Percentiles rank a stretch among this genome's conserved stretches.
Conservation (phyloP, 495 filamentous ascomycete genomes). For the Lasiosphaeris hirsuta region DNA sequence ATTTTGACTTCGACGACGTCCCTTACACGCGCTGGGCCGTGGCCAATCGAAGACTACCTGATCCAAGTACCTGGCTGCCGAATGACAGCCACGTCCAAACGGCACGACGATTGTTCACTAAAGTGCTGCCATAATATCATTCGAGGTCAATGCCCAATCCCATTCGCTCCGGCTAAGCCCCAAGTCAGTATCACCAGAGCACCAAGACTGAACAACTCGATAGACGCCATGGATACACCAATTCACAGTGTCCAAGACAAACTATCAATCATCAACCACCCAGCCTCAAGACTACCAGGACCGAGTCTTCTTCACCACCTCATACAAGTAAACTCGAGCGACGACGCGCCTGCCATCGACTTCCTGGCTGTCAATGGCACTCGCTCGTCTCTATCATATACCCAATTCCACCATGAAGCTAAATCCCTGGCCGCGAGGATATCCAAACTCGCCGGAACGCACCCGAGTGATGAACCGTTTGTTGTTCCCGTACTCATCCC, state of each 20-base stretch:
- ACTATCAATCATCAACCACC: constrained; percentile 59
- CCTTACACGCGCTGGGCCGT: neutral
- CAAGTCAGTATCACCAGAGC: neutral
- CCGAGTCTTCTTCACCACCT: constrained; percentile 62
- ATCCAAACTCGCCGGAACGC: constrained; percentile 20
- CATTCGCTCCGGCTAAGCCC: no score
- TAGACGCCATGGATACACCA: neutral
- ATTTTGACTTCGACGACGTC: constrained; percentile 8
- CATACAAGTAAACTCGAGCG: constrained; percentile 28
- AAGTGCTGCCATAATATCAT: no score
- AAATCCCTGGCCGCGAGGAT: constrained; percentile 52
- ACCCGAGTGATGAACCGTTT: constrained; percentile 16
- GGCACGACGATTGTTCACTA: no score
- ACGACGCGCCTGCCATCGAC: constrained; percentile 44
- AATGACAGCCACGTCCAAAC: no score
- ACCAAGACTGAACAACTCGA: neutral
- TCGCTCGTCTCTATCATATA: constrained; percentile 51
- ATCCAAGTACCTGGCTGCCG: no score
- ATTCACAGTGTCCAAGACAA: neutral
- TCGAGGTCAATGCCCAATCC: no score
- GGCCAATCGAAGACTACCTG: no score
- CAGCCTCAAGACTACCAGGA: constrained; percentile 51
- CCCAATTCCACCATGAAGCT: constrained; percentile 54
- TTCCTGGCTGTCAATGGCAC: constrained; percentile 49
- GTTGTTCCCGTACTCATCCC: constrained; percentile 72